Evolutionary conservation across 2,329 filamentous ascomycete genomes (phyloP).

Genomic region (Simplicillium sp.): DNA sequence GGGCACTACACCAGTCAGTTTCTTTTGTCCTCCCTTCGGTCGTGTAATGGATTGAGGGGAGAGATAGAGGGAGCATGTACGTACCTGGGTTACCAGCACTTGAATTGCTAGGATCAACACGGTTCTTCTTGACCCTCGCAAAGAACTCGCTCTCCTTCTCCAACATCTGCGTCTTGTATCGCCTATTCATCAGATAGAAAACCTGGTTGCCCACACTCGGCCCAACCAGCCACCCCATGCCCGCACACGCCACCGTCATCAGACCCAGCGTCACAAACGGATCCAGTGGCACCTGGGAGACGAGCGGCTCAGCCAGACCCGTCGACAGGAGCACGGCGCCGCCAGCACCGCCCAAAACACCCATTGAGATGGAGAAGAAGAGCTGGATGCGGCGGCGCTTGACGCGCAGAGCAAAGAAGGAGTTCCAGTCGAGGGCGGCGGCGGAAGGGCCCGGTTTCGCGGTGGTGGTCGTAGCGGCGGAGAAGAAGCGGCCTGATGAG

Average conservation of each 20-base stretch:
- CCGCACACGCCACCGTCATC: slow-evolving; percentile 65
- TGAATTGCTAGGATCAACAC: slow-evolving; percentile 82
- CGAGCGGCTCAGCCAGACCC: slow-evolving; percentile 61
- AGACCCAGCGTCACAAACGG: slow-evolving; percentile 79
- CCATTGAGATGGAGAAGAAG: slow-evolving; percentile 60
- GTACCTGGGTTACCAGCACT: slow-evolving; percentile 76
- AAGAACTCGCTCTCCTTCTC: slow-evolving; percentile 94
- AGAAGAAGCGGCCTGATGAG: slow-evolving; percentile 11
- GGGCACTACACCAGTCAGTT: slow-evolving; percentile 48
- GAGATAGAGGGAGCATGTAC: too few species aligned
- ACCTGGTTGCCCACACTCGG: slow-evolving; percentile 71
- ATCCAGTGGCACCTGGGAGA: slow-evolving; percentile 71
- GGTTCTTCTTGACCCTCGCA: slow-evolving; percentile 79
- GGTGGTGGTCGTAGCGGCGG: slow-evolving; percentile 6
- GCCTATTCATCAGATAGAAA: slow-evolving; percentile 68
- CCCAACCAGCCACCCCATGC: slow-evolving; percentile 80
- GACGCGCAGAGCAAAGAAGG: slow-evolving; percentile 84
- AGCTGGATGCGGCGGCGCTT: slow-evolving; percentile 78
- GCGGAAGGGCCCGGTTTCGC: slow-evolving; percentile 10
- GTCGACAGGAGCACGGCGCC: slow-evolving; percentile 60
- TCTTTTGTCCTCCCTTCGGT: background rate
- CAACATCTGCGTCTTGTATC: slow-evolving; percentile 63
- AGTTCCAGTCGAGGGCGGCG: slow-evolving; percentile 66
- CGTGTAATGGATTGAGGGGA: too few species aligned
- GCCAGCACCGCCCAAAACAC: slow-evolving; percentile 49